Evolutionary conservation across 768 basidiomycete species (phyloP).

Genomic region (Neoboletus brunneissimus): DNA sequence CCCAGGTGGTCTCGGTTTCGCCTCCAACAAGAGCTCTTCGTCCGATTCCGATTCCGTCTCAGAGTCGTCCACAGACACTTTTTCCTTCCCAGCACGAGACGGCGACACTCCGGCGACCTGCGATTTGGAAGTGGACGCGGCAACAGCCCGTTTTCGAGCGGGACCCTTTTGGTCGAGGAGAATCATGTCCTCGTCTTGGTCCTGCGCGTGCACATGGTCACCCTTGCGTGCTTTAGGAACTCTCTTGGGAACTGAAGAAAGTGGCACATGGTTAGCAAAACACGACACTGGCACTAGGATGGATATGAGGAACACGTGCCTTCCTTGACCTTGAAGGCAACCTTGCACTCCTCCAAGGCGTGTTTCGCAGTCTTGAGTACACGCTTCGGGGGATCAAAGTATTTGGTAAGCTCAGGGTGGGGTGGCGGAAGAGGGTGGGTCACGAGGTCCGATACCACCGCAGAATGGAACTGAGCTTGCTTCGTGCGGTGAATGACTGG

Average conservation of each 20-base stretch:
- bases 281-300: background rate
- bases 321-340: slow-evolving; percentile 72
- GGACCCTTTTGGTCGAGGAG: slow-evolving; percentile 45
- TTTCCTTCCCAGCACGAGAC: slow-evolving; percentile 14
- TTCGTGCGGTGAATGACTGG: slow-evolving; percentile 89
- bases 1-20: slow-evolving; percentile 15
- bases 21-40: slow-evolving; percentile 22
- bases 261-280: background rate
- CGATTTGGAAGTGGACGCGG: slow-evolving; percentile 6
- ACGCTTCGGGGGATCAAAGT: slow-evolving; percentile 72
- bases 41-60: slow-evolving; percentile 57
- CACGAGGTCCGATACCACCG: slow-evolving; percentile 70
- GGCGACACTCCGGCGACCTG: slow-evolving; percentile 1
- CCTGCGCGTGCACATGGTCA: slow-evolving; percentile 57
- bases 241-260: slow-evolving; percentile 58
- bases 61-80: slow-evolving; percentile 35
- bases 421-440: slow-evolving; percentile 78
- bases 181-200: slow-evolving; percentile 59
- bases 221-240: slow-evolving; percentile 56
- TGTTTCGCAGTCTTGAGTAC: slow-evolving; percentile 59
- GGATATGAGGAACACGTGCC: slow-evolving; percentile 40
- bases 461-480: slow-evolving; percentile 89
- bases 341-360: slow-evolving; percentile 59
- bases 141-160: slow-evolving; percentile 16
- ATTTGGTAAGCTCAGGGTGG: slow-evolving; percentile 81